These are phyloP conservation scores for Botryotinia narcissicola DNA, from an alignment of 2,329 filamentous ascomycete species.

Conservation along the genomic window DNA sequence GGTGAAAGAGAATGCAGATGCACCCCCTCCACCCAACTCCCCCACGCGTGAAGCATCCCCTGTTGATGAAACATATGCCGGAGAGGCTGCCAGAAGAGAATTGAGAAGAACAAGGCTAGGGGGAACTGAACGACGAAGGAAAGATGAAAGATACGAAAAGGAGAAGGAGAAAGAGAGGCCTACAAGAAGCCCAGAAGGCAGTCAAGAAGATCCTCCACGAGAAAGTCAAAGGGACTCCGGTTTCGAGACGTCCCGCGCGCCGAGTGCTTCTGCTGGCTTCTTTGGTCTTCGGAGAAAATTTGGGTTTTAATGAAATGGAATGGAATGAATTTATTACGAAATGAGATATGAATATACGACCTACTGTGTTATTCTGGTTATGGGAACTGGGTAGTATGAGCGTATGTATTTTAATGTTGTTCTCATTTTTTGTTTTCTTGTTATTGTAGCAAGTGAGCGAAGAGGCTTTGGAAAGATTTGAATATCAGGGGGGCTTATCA, in stretches of 20 bases:
- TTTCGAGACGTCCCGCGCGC: slow-evolving; percentile 52
- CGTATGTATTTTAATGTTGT: slow-evolving; percentile 5
- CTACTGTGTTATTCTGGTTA: background rate
- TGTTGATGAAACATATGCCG: slow-evolving; percentile 30
- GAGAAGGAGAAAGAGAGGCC: slow-evolving; percentile 28
- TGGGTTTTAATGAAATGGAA: slow-evolving; percentile 25
- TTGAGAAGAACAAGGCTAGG: slow-evolving; percentile 32
- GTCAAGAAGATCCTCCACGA: slow-evolving; percentile 35
- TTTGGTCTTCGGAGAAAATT: slow-evolving; percentile 38
- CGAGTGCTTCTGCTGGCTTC: slow-evolving; percentile 67
- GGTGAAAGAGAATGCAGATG: slow-evolving; percentile 64
- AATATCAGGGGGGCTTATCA: background rate
- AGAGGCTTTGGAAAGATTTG: slow-evolving; percentile 2
- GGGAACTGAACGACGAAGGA: slow-evolving; percentile 33
- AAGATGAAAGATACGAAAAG: slow-evolving; percentile 34
- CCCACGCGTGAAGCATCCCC: slow-evolving; percentile 29
- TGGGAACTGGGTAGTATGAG: background rate
- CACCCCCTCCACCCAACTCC: slow-evolving; percentile 52
- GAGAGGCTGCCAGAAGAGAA: slow-evolving; percentile 32
- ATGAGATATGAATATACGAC: slow-evolving; percentile 19
- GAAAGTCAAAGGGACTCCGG: slow-evolving; percentile 33
- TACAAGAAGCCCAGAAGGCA: slow-evolving; percentile 36
- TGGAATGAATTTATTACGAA: slow-evolving; percentile 14
- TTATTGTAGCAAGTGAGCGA: slow-evolving; percentile 5
- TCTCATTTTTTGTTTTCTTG: slow-evolving; percentile 4